Conservation (phyloP, 1,139 yeast genomes). For the Blastobotrys serpentis region DNA sequence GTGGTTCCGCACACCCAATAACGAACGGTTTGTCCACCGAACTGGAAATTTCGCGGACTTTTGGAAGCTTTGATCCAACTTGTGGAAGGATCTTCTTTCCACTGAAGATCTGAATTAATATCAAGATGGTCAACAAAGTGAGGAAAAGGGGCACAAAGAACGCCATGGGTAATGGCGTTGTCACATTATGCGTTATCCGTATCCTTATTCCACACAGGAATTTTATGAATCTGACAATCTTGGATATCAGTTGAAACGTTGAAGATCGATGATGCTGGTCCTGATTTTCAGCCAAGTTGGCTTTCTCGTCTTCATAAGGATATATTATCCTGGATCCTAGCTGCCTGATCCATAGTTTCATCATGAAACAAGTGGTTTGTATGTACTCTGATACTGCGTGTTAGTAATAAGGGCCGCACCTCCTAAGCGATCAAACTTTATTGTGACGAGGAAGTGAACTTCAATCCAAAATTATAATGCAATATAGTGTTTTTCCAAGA, state of each 20-base stretch:
- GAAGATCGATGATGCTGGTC: slow-evolving; percentile 4
- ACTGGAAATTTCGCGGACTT: slow-evolving; percentile 11
- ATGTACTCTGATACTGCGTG: no score
- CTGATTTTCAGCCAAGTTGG: background rate
- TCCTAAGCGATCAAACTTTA: background rate
- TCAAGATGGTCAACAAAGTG: slow-evolving; percentile 12
- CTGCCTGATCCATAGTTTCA: slow-evolving; percentile 8
- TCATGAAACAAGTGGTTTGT: background rate
- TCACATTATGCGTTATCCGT: slow-evolving; percentile 13
- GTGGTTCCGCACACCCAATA: slow-evolving; percentile 39
- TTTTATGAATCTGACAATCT: background rate
- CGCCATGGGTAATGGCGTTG: slow-evolving; percentile 13
- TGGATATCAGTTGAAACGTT: slow-evolving; percentile 1
- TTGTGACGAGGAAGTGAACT: background rate
- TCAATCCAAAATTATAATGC: no score
- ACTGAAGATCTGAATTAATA: slow-evolving; percentile 9
- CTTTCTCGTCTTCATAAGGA: slow-evolving; percentile 10
- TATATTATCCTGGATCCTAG: slow-evolving; percentile 13
- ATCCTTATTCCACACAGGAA: slow-evolving; percentile 14
- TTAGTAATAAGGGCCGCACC: no score
- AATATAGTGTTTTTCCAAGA: no score
- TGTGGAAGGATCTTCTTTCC: slow-evolving; percentile 7
- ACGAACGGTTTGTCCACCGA: slow-evolving; percentile 36
- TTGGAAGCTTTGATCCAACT: slow-evolving; percentile 2
- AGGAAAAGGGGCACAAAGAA: slow-evolving; percentile 12